phyloP scores from a whole-genome alignment of 2,329 filamentous ascomycete genomes.

The Fusarium compactum region DNA sequence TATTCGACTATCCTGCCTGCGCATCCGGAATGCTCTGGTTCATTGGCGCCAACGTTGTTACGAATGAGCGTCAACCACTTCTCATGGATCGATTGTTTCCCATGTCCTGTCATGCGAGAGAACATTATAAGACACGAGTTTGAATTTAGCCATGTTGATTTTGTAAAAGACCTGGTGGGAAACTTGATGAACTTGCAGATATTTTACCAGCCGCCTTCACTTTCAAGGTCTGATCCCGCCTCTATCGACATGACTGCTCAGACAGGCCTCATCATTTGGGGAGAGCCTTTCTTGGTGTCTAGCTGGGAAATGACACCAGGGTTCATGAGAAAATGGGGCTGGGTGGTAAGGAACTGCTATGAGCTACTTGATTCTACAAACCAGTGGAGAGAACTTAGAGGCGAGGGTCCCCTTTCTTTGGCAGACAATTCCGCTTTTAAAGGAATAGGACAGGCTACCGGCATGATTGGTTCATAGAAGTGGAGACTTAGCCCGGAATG shows the following conservation, averaged over 20 bases:
- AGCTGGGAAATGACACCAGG: neutral
- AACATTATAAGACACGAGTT: neutral
- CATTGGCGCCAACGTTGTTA: neutral
- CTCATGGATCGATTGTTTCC: neutral
- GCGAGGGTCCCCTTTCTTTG: neutral
- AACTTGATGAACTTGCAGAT: neutral
- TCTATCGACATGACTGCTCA: neutral
- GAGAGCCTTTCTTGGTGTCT: neutral
- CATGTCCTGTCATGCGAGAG: neutral
- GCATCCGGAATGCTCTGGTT: neutral
- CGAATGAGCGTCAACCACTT: slow-evolving; percentile 5
- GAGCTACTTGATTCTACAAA: neutral
- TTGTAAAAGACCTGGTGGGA: neutral
- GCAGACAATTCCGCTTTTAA: neutral
- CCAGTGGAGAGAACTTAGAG: neutral
- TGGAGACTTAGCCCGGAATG: too few species aligned
- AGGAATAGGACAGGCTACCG: too few species aligned
- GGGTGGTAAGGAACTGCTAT: neutral
- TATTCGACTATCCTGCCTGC: neutral
- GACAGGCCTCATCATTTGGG: neutral
- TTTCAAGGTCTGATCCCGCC: rapidly evolving
- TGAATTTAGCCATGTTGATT: neutral
- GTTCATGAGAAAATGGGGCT: neutral
- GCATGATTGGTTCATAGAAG: too few species aligned
- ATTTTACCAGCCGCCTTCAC: neutral